Evolutionary conservation across 352 stramenopile species (phyloP), one percentile per base, ranked within the genome.

Genomic region (Phytophthora kernoviae): DNA sequence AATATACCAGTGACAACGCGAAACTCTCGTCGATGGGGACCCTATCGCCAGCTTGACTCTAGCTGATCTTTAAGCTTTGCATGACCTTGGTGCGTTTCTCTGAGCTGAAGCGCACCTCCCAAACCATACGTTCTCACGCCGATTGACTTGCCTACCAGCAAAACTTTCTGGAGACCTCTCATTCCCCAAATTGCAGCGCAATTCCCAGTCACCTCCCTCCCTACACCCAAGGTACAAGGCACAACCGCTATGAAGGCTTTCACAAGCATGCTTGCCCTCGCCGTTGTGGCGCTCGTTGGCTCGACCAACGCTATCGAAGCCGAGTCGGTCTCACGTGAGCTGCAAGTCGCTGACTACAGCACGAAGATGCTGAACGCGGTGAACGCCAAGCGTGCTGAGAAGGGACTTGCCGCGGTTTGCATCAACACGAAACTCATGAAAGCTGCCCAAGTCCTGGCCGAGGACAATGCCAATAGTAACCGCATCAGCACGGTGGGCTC

Each of bases 311-410:
- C 53, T 21, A 22, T 61, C 5, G 48, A 56, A 32, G 27, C 41
- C 18, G 41, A 47, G 4, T 17, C 18, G 1, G 36, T 46, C 21
- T 45, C 48, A 7, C 41, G 41, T 18, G 41, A 47, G 22, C 50
- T 70, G 22, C 62, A 70, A 30, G 60, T 58, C 14, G 30, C 68
- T 37, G 56, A 63, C 65, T 74, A 70, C 43, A 62, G 65, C 42
- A 47, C 52, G 30, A 54, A 74, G 40, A 49, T 74, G n/a, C 42
- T 66, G 27, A 21, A 17, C 18, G 53, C 56, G 5, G 51, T 75
- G 42, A 75, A 75, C 49, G 52, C 37, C 33, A 68, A 71, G 58
- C 66, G 66, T 40, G 50, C 62, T 5, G 58, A 71, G 30, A 53
- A 64, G 21, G 62, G 62, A 5, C 55, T 75, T 18, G 15, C 32